phyloP scores from a whole-genome alignment of 768 basidiomycete genomes.

The Hortiboletus campestris region DNA sequence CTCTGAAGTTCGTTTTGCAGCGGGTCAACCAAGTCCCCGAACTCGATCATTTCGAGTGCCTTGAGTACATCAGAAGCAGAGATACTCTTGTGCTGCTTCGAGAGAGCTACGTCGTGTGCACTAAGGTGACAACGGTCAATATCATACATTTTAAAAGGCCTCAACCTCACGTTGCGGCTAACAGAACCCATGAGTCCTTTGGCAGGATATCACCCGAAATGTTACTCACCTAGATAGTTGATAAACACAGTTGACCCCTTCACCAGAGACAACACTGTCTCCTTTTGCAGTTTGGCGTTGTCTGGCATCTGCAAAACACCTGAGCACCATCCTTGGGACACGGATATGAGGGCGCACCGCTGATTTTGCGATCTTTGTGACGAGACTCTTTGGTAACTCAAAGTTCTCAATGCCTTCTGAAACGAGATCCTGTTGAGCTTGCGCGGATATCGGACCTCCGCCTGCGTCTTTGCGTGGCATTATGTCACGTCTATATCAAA shows the following conservation, averaged over 20 bases:
- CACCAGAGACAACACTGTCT: constrained; percentile 78
- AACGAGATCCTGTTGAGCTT: constrained; percentile 75
- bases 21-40: constrained; percentile 64
- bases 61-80: constrained; percentile 88
- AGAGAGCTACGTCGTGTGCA: constrained; percentile 84
- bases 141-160: not conserved
- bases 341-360: constrained; percentile 49
- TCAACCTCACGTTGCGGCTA: constrained; percentile 46
- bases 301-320: constrained; percentile 67
- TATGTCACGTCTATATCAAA: not conserved
- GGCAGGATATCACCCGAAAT: not conserved
- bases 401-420: constrained; percentile 87
- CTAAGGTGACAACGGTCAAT: constrained; percentile 38
- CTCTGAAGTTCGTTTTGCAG: constrained; percentile 66
- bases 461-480: constrained; percentile 74
- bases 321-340: not conserved
- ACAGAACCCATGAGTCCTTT: not conserved
- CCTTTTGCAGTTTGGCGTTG: constrained; percentile 84
- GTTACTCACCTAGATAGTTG: constrained; percentile 75
- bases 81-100: constrained; percentile 84
- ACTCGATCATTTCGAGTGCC: constrained; percentile 76
- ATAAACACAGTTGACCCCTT: constrained; percentile 95
- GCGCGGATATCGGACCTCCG: constrained; percentile 57
- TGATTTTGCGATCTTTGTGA: constrained; percentile 83
- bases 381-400: constrained; percentile 80